Evolutionary conservation across 1,284 basidiomycete genomes (phyloP).

Genomic region (Marasmius oreades): DNA sequence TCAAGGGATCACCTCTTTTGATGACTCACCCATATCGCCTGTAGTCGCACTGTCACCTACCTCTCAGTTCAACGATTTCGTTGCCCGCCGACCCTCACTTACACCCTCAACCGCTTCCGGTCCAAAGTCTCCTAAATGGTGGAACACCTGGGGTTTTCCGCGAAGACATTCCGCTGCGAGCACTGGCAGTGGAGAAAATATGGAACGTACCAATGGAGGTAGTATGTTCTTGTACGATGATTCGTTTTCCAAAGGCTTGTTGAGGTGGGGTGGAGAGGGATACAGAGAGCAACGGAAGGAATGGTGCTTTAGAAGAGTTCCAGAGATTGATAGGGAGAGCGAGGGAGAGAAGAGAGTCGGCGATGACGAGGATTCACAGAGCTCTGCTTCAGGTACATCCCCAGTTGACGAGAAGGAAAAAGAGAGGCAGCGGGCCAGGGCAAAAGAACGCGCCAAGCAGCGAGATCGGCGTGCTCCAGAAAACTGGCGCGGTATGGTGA

Average conservation of each 20-base stretch:
- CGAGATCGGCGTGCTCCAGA: constrained; percentile 24
- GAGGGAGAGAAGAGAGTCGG: not conserved
- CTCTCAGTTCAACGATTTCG: not conserved
- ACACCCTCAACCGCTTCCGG: not conserved
- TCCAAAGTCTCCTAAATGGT: not conserved
- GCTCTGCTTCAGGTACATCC: not conserved
- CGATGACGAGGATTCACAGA: not conserved
- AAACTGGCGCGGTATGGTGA: constrained; percentile 37
- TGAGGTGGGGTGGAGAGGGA: constrained; percentile 41
- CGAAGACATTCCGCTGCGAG: constrained; percentile 9
- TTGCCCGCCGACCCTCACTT: not conserved
- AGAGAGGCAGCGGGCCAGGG: constrained; percentile 23
- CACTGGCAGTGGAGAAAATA: constrained; percentile 10
- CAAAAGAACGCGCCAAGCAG: constrained; percentile 21
- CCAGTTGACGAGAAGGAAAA: constrained; percentile 8
- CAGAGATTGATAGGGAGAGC: not conserved
- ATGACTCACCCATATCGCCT: constrained; percentile 1
- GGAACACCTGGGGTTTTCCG: not conserved
- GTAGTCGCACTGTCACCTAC: constrained; percentile 2
- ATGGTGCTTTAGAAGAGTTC: not conserved
- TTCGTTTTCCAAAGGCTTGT: constrained; percentile 52
- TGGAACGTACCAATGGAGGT: constrained; percentile 19
- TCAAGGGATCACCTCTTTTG: constrained; percentile 4
- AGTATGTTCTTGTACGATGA: constrained; percentile 43
- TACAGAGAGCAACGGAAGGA: constrained; percentile 43